Percentiles rank a stretch among this genome's conserved stretches.
These are phyloP conservation scores for Mortierella sp. DNA, from an alignment of 371 early-diverging fungal genomes.

Conservation along the genomic window DNA sequence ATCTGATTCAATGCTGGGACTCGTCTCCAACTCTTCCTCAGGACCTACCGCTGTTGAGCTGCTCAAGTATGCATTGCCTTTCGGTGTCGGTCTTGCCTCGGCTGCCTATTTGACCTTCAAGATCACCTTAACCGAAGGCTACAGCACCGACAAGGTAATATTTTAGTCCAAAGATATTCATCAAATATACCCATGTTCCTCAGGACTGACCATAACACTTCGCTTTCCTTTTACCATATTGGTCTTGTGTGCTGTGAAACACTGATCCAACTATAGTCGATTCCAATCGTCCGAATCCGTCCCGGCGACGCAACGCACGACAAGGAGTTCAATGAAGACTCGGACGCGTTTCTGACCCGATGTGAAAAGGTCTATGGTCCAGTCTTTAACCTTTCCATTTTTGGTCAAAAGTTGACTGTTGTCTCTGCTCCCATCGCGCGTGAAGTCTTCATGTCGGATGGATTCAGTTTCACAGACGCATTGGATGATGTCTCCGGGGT, in stretches of 20 bases:
- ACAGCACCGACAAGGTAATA: slow-evolving; percentile 26
- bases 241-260: background rate
- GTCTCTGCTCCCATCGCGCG: slow-evolving; percentile 12
- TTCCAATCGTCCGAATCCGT: slow-evolving; percentile 28
- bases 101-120: slow-evolving; percentile 33
- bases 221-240: background rate
- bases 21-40: slow-evolving; percentile 15
- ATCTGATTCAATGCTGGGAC: slow-evolving; percentile 23
- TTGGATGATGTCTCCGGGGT: slow-evolving; percentile 14
- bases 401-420: slow-evolving; percentile 3
- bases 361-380: slow-evolving; percentile 29
- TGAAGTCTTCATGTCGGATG: slow-evolving; percentile 32
- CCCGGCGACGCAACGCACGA: slow-evolving; percentile 36
- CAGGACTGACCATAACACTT: background rate
- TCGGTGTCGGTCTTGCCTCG: slow-evolving; percentile 41
- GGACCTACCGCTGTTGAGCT: slow-evolving; percentile 8
- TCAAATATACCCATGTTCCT: background rate
- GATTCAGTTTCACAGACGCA: slow-evolving; percentile 12
- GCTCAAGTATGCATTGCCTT: slow-evolving; percentile 27
- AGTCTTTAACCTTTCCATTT: slow-evolving; percentile 15
- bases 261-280: slow-evolving; percentile 12
- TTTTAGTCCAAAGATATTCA: background rate
- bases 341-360: slow-evolving; percentile 14
- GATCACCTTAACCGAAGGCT: background rate
- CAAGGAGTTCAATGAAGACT: slow-evolving; percentile 13